phyloP scores from a whole-genome alignment of 148 eudicot genomes.

The Camellia lanceoleosa region DNA sequence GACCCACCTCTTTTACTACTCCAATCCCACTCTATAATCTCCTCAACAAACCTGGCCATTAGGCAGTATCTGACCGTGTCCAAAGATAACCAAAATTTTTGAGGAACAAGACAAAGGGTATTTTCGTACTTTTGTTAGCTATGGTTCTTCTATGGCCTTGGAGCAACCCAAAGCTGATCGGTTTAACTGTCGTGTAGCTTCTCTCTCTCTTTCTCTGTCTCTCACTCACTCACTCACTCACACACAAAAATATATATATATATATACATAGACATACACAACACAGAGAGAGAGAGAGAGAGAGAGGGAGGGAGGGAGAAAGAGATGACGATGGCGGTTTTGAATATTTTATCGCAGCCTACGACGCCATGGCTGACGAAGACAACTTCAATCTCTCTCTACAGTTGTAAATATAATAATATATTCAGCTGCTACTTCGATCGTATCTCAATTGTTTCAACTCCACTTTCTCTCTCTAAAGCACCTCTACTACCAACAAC shows the following conservation, averaged over 20 bases:
- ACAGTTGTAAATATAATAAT: background rate
- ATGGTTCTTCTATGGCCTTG: background rate
- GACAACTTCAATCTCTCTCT: background rate
- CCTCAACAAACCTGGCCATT: too few species aligned
- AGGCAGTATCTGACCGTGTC: too few species aligned
- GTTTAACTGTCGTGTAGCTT: background rate
- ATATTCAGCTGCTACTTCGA: background rate
- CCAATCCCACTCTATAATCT: too few species aligned
- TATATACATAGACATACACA: too few species aligned
- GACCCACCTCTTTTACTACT: too few species aligned
- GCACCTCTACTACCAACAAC: background rate
- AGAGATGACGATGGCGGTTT: conserved; percentile 33
- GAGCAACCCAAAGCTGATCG: conserved; percentile 10
- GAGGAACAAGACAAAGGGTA: background rate
- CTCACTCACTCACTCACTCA: too few species aligned
- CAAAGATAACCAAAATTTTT: too few species aligned
- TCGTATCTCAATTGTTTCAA: background rate
- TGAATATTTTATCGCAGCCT: conserved; percentile 29
- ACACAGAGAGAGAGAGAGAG: conserved; percentile 2
- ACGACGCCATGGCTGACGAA: conserved; percentile 12
- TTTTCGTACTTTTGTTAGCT: background rate
- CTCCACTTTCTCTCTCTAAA: conserved; percentile 14
- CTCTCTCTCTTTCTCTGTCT: background rate
- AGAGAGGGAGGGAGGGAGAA: conserved; percentile 9
- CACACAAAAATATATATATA: too few species aligned